These are phyloP conservation scores for Dictyostelium discoideum DNA, from an alignment of 78 protist species.

Conservation along the genomic window DNA sequence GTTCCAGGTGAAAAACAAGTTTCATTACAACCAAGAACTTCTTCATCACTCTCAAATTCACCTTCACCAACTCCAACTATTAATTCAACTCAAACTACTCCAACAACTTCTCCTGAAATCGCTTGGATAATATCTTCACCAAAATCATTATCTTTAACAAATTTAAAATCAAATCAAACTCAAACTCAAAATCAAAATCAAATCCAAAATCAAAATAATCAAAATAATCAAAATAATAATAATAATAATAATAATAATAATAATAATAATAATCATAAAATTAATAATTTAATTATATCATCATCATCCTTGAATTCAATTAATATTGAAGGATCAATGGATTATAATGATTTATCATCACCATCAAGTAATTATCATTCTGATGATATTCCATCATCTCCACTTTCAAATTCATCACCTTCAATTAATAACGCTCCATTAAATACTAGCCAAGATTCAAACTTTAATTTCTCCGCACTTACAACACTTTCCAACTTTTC, in stretches of 20 bases:
- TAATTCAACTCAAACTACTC: neutral
- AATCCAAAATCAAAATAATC: neutral
- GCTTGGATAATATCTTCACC: constrained; percentile 11
- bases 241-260: neutral
- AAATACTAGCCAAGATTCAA: constrained; percentile 1
- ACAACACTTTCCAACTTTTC: constrained; percentile 9
- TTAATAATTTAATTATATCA: neutral
- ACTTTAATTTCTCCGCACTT: neutral
- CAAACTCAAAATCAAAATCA: neutral
- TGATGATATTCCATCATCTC: constrained; percentile 1
- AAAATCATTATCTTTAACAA: neutral
- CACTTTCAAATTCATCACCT: neutral
- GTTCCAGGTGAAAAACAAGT: neutral
- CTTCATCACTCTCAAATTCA: neutral
- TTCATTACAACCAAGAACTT: neutral
- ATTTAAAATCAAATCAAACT: neutral
- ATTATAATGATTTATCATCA: constrained; percentile 25
- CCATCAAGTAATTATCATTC: constrained; percentile 32
- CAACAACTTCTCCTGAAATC: constrained; percentile 4
- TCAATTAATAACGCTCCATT: neutral
- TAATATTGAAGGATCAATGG: neutral
- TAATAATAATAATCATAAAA: neutral
- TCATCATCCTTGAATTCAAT: neutral
- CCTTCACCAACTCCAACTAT: neutral
- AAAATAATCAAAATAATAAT: neutral